Conservation (phyloP, 2,329 filamentous ascomycete genomes). For the Colletotrichum filicis region DNA sequence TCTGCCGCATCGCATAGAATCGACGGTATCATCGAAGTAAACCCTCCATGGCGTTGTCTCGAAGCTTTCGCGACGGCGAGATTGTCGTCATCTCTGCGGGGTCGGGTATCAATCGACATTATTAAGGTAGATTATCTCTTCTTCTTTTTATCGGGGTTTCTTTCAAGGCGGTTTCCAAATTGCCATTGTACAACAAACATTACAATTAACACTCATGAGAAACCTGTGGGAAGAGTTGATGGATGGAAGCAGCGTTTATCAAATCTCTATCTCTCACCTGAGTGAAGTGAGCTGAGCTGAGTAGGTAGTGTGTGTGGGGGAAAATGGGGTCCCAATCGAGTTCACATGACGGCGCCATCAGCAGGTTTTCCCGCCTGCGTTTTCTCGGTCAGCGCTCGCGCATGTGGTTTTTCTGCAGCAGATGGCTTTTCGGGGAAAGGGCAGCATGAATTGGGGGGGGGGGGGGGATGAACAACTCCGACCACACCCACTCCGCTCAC, state of each 20-base stretch:
- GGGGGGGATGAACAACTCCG: neutral
- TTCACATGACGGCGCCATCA: slow-evolving; percentile 19
- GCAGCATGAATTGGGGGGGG: neutral
- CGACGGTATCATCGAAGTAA: too few species aligned
- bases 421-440: neutral
- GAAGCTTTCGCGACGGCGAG: too few species aligned
- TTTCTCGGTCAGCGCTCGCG: neutral
- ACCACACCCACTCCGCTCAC: neutral
- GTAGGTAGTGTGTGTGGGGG: neutral
- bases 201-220: neutral
- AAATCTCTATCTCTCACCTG: neutral
- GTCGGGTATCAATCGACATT: neutral
- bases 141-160: neutral
- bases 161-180: neutral
- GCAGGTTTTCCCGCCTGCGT: slow-evolving; percentile 3
- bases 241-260: neutral
- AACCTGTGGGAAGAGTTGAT: too few species aligned
- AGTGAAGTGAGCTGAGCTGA: neutral
- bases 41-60: too few species aligned
- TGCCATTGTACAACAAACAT: neutral
- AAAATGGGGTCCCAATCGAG: neutral
- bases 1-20: too few species aligned
- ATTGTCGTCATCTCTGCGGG: neutral
- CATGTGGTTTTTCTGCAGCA: neutral
- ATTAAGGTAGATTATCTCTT: too few species aligned